Evolutionary conservation across 352 stramenopile species (phyloP).

Genomic region (Phytophthora podocarpi): DNA sequence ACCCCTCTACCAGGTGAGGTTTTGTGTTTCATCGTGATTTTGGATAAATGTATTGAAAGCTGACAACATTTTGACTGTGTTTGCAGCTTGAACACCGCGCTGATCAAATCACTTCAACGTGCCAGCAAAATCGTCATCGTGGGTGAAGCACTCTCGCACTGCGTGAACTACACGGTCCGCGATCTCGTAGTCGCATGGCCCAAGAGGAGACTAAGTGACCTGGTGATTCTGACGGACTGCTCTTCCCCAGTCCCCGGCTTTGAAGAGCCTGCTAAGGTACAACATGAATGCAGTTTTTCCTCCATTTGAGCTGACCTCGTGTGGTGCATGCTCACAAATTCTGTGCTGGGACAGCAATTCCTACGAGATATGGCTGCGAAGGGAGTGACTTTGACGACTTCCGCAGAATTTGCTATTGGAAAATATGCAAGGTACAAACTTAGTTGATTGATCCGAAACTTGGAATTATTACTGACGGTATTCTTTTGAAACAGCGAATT

Average conservation of each 20-base stretch:
- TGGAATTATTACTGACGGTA: neutral
- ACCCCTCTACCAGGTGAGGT: conserved; percentile 51
- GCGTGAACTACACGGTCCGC: conserved; percentile 94
- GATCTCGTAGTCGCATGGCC: conserved; percentile 90
- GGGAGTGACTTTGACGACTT: conserved; percentile 58
- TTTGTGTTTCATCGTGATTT: conserved; percentile 86
- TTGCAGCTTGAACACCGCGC: conserved; percentile 67
- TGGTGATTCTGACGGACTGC: conserved; percentile 74
- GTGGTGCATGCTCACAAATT: neutral
- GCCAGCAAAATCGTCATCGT: conserved; percentile 86
- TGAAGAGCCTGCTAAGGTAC: conserved; percentile 53
- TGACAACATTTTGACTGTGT: neutral
- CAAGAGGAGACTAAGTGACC: conserved; percentile 50
- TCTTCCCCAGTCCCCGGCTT: conserved; percentile 64
- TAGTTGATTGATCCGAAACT: neutral
- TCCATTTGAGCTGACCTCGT: neutral
- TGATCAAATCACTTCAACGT: conserved; percentile 83
- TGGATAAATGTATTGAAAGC: too few species aligned
- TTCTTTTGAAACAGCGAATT: neutral
- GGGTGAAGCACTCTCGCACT: conserved; percentile 95
- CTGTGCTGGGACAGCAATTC: conserved; percentile 45
- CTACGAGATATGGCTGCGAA: conserved; percentile 54
- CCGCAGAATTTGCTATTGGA: conserved; percentile 26
- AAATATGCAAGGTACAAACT: conserved; percentile 15
- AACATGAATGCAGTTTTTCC: neutral